Percentiles rank a stretch among this genome's conserved stretches.
Evolutionary conservation across 169 alveolate genomes (phyloP).

Genomic region (Neospora caninum): DNA sequence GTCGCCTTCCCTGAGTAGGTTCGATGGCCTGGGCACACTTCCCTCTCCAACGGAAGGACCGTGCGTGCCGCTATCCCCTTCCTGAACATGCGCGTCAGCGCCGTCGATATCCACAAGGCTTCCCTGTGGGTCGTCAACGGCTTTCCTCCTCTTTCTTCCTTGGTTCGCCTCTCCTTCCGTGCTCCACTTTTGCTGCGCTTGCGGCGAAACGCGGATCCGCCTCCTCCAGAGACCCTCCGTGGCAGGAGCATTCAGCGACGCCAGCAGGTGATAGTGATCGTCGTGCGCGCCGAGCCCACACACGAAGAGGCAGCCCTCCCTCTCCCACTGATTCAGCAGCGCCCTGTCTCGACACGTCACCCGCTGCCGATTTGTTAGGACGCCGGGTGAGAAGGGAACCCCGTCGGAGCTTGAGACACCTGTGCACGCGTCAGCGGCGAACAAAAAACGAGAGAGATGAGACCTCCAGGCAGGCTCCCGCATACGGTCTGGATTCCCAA

Average conservation of each 20-base stretch:
- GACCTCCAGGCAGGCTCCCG: not conserved
- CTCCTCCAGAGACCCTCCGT: not conserved
- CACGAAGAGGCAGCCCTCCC: slow-evolving; percentile 38
- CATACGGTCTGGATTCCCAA: not conserved
- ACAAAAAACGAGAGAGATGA: no score
- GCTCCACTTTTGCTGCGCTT: no score
- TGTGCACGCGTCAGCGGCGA: not conserved
- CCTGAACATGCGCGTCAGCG: no score
- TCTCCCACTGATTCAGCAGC: slow-evolving; percentile 39
- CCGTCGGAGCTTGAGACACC: not conserved
- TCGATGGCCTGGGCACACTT: no score
- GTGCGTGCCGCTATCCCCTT: no score
- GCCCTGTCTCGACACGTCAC: slow-evolving; percentile 32
- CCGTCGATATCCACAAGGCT: no score
- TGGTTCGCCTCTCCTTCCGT: no score
- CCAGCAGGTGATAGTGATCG: slow-evolving; percentile 52
- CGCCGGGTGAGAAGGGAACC: not conserved
- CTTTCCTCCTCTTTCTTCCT: no score
- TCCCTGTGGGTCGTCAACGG: no score
- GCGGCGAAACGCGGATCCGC: not conserved
- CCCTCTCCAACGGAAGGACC: no score
- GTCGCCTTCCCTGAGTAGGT: no score
- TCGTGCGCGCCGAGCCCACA: slow-evolving; percentile 48
- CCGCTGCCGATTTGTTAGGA: not conserved
- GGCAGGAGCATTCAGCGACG: slow-evolving; percentile 28